Percentiles rank a stretch among this genome's conserved stretches.
phyloP scores from a whole-genome alignment of 2,329 filamentous ascomycete genomes.

The Amesomyces nigricolor region DNA sequence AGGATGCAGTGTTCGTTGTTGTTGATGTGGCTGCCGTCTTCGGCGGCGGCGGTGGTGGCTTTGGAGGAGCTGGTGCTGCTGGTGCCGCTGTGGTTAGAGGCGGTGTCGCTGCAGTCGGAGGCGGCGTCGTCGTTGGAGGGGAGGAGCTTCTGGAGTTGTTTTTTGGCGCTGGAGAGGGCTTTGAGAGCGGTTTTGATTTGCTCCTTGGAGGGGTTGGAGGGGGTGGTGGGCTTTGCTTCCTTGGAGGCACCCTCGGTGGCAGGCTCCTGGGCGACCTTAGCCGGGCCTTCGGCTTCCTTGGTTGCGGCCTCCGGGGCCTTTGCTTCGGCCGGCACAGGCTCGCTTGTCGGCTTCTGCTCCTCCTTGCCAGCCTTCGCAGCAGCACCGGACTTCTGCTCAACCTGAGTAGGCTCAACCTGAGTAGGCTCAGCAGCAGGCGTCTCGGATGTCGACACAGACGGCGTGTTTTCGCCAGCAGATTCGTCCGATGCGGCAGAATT shows the following conservation, averaged over 20 bases:
- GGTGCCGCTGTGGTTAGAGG: background rate
- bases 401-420: background rate
- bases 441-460: slow-evolving; percentile 5
- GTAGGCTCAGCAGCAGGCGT: background rate
- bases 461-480: slow-evolving; percentile 12
- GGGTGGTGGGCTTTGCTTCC: background rate
- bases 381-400: background rate
- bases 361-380: background rate
- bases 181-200: slow-evolving; percentile 15
- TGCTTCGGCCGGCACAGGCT: background rate
- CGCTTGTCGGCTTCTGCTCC: background rate
- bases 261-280: background rate
- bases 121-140: background rate
- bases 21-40: background rate
- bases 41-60: too few species aligned
- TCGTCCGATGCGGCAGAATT: background rate
- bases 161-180: slow-evolving; percentile 12
- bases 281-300: background rate
- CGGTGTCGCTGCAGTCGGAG: background rate
- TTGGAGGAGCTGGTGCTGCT: background rate
- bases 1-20: too few species aligned
- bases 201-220: background rate
- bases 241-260: background rate
- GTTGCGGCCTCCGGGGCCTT: background rate
- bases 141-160: slow-evolving; percentile 17